Conservation (phyloP, 805 yeast species). For the Clavispora asparagi region DNA sequence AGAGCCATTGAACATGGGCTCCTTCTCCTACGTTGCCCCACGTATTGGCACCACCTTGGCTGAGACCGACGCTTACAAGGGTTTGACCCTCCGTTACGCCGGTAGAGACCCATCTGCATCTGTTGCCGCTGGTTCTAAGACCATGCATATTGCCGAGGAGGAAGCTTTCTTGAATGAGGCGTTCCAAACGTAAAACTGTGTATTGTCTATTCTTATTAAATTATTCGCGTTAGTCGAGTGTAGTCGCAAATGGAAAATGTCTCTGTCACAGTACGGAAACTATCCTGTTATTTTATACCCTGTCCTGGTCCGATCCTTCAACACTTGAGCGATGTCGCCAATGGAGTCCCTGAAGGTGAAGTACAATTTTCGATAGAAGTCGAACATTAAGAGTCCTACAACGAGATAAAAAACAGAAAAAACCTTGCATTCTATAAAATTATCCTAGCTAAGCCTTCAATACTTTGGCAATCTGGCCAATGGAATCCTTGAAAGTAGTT, state of each 20-base stretch:
- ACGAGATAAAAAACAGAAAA: too few species aligned
- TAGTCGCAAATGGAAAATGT: too few species aligned
- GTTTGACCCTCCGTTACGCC: slow-evolving; percentile 66
- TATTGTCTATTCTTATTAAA: background rate
- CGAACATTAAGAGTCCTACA: too few species aligned
- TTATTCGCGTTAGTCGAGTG: background rate
- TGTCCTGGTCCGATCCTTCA: too few species aligned
- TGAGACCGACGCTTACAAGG: slow-evolving; percentile 68
- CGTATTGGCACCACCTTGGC: slow-evolving; percentile 72
- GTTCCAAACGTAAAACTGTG: slow-evolving; percentile 6
- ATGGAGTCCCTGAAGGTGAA: too few species aligned
- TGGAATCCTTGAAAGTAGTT: background rate
- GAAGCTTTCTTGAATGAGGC: slow-evolving; percentile 75
- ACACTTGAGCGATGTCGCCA: too few species aligned
- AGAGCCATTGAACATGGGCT: slow-evolving; percentile 97
- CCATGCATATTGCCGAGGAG: slow-evolving; percentile 84
- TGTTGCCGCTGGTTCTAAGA: slow-evolving; percentile 96
- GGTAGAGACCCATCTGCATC: slow-evolving; percentile 99
- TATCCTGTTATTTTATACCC: too few species aligned
- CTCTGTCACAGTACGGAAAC: too few species aligned
- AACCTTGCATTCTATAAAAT: too few species aligned
- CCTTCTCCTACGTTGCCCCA: slow-evolving; percentile 76
- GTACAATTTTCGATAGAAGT: too few species aligned
- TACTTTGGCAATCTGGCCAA: background rate
- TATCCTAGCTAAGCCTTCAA: background rate